These are phyloP conservation scores for Auriculariales sp. DNA, from an alignment of 768 basidiomycete species.

Conservation along the genomic window DNA sequence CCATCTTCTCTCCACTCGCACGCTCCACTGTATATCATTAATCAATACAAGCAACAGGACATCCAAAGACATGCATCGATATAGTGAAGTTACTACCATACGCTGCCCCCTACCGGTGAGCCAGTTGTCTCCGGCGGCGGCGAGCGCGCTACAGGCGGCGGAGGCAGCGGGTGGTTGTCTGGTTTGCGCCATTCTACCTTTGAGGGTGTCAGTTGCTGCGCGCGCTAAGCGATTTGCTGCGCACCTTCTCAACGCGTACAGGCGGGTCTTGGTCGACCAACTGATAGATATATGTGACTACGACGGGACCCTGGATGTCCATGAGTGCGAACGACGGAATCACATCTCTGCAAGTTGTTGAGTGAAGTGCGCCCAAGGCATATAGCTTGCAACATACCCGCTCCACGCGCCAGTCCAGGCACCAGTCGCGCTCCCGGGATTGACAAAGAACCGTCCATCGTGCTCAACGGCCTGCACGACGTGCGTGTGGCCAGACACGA, in stretches of 20 bases:
- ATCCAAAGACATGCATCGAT: no score
- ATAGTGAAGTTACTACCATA: no score
- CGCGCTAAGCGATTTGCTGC: no score
- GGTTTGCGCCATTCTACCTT: constrained; percentile 1
- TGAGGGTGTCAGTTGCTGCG: no score
- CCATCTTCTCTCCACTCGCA: no score
- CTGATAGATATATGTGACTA: constrained; percentile 95
- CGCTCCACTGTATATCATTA: no score
- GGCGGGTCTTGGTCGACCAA: constrained; percentile 67
- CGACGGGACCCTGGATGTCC: constrained; percentile 94
- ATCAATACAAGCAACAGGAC: no score
- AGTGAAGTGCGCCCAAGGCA: neutral
- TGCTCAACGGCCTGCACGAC: constrained; percentile 77
- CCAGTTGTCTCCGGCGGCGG: no score
- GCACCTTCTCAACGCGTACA: constrained; percentile 86
- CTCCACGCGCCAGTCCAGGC: constrained; percentile 76
- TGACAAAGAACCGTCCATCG: constrained; percentile 86
- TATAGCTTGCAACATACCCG: constrained; percentile 29
- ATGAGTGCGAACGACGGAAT: constrained; percentile 93
- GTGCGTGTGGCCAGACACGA: constrained; percentile 89
- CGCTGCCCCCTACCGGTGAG: no score
- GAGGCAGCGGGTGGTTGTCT: neutral
- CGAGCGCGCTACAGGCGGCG: neutral
- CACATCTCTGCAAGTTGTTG: constrained; percentile 42
- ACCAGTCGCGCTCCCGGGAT: constrained; percentile 89